Percentiles rank a stretch among this genome's conserved stretches.
Conservation (phyloP, 2,329 filamentous ascomycete species). For the Gnomoniopsis sp. region DNA sequence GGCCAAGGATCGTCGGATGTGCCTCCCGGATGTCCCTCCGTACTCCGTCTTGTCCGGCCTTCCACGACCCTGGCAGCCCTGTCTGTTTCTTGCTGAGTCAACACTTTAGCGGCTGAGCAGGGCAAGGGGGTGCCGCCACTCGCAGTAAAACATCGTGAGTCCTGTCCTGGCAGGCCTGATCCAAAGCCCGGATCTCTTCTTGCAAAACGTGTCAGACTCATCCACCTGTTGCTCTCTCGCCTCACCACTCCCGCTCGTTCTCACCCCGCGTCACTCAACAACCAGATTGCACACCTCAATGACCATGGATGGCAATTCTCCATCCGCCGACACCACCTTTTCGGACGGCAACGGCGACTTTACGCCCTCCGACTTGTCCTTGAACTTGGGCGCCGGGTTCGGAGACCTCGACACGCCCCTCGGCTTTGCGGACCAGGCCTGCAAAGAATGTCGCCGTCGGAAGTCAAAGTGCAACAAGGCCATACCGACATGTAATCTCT, state of each 20-base stretch:
- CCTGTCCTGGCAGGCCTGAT: constrained; percentile 8
- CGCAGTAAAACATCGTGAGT: constrained; percentile 18
- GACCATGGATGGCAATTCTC: constrained; percentile 16
- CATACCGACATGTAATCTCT: constrained; percentile 36
- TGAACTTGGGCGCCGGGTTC: constrained; percentile 17
- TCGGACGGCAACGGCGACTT: constrained; percentile 12
- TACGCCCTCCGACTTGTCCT: constrained; percentile 3
- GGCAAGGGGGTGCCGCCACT: constrained; percentile 11
- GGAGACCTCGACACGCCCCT: constrained; percentile 18
- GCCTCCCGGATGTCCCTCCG: neutral
- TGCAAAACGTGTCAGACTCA: neutral
- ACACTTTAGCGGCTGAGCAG: constrained; percentile 6
- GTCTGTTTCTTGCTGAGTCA: constrained; percentile 8
- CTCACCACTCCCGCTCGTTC: neutral
- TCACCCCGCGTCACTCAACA: neutral
- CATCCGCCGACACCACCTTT: constrained; percentile 13
- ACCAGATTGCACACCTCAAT: neutral
- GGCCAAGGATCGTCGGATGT: neutral
- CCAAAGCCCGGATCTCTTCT: neutral
- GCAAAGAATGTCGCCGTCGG: constrained; percentile 37
- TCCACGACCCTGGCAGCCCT: neutral
- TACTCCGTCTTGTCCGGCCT: neutral
- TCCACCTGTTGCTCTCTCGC: neutral
- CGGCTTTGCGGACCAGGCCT: constrained; percentile 30
- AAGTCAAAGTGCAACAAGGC: constrained; percentile 37